Conservation (phyloP, 495 filamentous ascomycete species). For the Penicillium verhagenii region DNA sequence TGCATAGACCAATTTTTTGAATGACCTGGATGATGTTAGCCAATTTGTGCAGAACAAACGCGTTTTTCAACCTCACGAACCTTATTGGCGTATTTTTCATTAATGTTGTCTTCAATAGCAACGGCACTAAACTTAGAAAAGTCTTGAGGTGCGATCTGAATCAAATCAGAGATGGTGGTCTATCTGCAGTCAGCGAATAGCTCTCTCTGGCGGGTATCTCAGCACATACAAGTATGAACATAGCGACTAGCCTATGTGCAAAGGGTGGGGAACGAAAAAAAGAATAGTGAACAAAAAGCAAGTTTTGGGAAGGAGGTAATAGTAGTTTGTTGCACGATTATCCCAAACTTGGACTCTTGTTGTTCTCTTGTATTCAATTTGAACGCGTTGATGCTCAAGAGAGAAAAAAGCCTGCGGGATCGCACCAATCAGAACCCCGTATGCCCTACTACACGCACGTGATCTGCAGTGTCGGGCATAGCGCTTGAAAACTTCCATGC, state of each 20-base stretch:
- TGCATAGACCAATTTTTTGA: constrained; percentile 84
- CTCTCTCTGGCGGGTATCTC: not conserved
- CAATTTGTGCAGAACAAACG: not conserved
- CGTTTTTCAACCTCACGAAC: constrained; percentile 38
- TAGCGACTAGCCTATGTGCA: constrained; percentile 16
- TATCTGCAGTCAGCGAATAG: constrained; percentile 25
- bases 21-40: constrained; percentile 47
- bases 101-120: constrained; percentile 90
- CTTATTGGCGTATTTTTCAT: constrained; percentile 93
- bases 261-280: not conserved
- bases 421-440: not conserved
- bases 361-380: no score
- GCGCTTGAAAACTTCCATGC: constrained; percentile 12
- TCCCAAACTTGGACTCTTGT: no score
- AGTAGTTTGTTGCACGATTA: no score
- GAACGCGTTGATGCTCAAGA: not conserved
- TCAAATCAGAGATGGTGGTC: constrained; percentile 81
- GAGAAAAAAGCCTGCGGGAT: constrained; percentile 11
- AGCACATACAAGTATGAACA: constrained; percentile 59
- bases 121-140: constrained; percentile 74
- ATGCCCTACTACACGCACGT: constrained; percentile 4
- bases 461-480: constrained; percentile 16
- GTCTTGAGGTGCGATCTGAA: constrained; percentile 84
- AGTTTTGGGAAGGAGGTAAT: no score
- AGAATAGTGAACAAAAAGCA: not conserved